These are phyloP conservation scores for Candida krabiensis DNA, from an alignment of 805 yeast genomes.

Conservation along the genomic window DNA sequence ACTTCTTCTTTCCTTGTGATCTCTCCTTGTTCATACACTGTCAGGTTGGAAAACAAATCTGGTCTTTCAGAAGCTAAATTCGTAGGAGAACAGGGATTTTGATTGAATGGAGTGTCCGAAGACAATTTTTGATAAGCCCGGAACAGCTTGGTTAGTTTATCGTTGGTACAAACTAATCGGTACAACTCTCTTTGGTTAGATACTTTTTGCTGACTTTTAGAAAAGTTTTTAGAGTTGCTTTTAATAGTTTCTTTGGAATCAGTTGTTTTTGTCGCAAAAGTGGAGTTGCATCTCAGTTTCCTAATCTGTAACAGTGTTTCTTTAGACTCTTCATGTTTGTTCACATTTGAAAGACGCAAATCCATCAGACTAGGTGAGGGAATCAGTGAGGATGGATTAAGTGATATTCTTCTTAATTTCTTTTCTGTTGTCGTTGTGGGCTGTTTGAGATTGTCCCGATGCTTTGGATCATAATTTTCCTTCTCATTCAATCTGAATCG, in stretches of 20 bases:
- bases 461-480: slow-evolving; percentile 15
- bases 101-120: not conserved
- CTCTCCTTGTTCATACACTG: slow-evolving; percentile 62
- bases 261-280: too few relatives aligned
- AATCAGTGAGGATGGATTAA: slow-evolving; percentile 3
- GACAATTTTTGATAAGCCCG: slow-evolving; percentile 5
- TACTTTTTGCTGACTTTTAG: slow-evolving; percentile 2
- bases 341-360: slow-evolving; percentile 4
- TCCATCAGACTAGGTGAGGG: slow-evolving; percentile 3
- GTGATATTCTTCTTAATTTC: slow-evolving; percentile 14
- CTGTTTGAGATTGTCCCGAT: not conserved
- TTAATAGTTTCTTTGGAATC: too few relatives aligned
- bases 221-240: not conserved
- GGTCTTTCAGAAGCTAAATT: slow-evolving; percentile 21
- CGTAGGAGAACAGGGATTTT: slow-evolving; percentile 11
- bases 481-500: slow-evolving; percentile 13
- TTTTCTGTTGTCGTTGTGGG: too few relatives aligned
- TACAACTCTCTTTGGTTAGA: slow-evolving; percentile 11
- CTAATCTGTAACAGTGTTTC: not conserved
- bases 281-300: not conserved
- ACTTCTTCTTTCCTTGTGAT: slow-evolving; percentile 47
- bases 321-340: slow-evolving; percentile 1
- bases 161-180: slow-evolving; percentile 5
- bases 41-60: slow-evolving; percentile 32
- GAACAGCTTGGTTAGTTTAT: slow-evolving; percentile 7